Evolutionary conservation across 176 grass and related monocot species (phyloP), one percentile per base, ranked within the genome.

Genomic region (Hyparrhenia diplandra): DNA sequence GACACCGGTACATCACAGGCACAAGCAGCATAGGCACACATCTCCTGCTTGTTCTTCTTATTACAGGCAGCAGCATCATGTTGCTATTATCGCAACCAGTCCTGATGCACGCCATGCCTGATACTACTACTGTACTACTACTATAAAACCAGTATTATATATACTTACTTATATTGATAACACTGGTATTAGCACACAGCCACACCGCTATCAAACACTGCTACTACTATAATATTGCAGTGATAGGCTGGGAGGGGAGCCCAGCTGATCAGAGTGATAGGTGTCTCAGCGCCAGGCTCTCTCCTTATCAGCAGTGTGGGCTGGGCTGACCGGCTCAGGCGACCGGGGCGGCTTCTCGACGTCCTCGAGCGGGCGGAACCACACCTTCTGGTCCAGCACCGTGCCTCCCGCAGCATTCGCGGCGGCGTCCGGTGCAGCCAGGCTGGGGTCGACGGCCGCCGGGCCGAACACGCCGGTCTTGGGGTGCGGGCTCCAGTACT

Each of bases 381-480:
- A 98, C 43, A 84, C 96, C 86, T 94, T 93, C 92, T 91, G 86
- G 82, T 98, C 92, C 30, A 98, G 86, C 86, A 89, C 90, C 0
- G 96, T 66, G 64, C 64, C 83, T 59, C 58, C 80, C 1, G 25
- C 69, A 59, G 45, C 76, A 54, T 49, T 72, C 61, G 82, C 31
- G 30, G 73, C 67, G 77, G 64, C 40, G 61, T 70, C 72, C 29
- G 67, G 75, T 23, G 64, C 21, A 12, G 30, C 67, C 39, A 20
- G 29, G 24, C 75, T 76, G 61, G 76, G 31, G 66, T 89, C 86
- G 1, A 86, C 81, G 0, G 82, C 81, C 0, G 87, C 81, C 0
- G 96, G 96, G 13, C 86, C 90, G 82, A 98, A 98, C 10, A 98
- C 92, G 64, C 96, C 96, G 88, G 92, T 98, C 64, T 79, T 90